phyloP scores from a whole-genome alignment of 73 alveolate species.

The Paramecium octaurelia region DNA sequence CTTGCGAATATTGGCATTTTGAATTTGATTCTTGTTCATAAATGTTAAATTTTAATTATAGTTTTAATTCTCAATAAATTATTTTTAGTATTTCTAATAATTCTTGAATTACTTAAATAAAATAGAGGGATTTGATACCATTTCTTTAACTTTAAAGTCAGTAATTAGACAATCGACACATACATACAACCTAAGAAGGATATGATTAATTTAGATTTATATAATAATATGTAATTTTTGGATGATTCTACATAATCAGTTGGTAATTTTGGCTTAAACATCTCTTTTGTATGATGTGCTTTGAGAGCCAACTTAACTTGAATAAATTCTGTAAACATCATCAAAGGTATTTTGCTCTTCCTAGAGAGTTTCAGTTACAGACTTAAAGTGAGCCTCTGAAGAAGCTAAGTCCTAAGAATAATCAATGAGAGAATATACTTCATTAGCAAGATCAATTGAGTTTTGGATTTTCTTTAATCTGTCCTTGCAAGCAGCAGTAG shows the following conservation, averaged over 20 bases:
- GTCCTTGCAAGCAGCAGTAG: constrained; percentile 30
- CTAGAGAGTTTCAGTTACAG: background rate
- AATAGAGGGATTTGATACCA: background rate
- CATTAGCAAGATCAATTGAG: background rate
- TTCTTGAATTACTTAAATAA: background rate
- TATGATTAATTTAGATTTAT: background rate
- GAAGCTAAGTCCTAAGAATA: background rate
- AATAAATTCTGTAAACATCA: constrained; percentile 45
- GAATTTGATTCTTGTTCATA: background rate
- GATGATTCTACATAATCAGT: background rate
- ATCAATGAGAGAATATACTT: background rate
- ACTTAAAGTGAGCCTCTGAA: background rate
- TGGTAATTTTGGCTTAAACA: background rate
- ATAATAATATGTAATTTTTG: background rate
- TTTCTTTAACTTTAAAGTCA: no score
- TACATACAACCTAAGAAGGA: background rate
- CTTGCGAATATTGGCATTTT: constrained; percentile 6
- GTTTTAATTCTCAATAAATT: background rate
- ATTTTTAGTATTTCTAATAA: background rate
- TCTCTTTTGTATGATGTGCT: background rate
- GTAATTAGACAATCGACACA: no score
- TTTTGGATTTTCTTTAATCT: background rate
- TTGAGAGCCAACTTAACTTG: background rate
- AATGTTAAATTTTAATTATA: background rate
- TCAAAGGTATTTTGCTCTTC: constrained; percentile 10